Base-by-base conservation (phyloP, 768 basidiomycete genomes). In the Lenzites betulinus region DNA sequence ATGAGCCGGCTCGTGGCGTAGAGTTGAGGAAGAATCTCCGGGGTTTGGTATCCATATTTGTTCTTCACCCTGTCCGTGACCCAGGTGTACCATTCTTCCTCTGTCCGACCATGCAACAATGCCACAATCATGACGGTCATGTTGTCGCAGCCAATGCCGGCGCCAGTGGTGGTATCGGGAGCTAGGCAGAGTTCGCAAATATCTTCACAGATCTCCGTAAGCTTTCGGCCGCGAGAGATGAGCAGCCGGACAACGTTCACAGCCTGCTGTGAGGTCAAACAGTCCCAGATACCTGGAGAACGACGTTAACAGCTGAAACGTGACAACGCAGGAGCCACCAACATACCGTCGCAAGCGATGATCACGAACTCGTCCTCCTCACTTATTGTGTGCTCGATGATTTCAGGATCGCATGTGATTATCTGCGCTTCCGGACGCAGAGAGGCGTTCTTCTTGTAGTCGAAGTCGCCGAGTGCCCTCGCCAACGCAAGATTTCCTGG, bases 71-170 rank as follows among this genome's bases (percentile, higher is more conserved):
- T 86, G 51, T 93, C 84, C 47, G 79, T 83, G 59, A 99, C 74
- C 96, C 96, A 98, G 38, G 81, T 72, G 69, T 92, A 91, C 97
- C 97, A 98, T 70, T 95, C 87, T 64, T 92, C 89, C 72, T 88
- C 85, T n/a, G 93, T 91, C 60, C 87, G 86, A 41, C 92, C 95
- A 63, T 90, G 83, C 33, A 95, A 82, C 46, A 99, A 74, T 7
- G 93, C 97, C 58, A 98, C 83, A 53, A 99, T 84, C 66, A 98
- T 82, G 50, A 97, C 79, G 0, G 97, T 99, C 97, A 99, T 99
- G 78, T 99, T 98, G 77, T 99, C 97, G 73, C 96, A 98, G 20
- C 97, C 97, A 64, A 98, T 92, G 13, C 97, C 97, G 44, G 86
- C 86, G 49, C 92, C 92, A 36, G 90, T 90, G 23, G 89, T 88